These are phyloP conservation scores for Syzygium jambos DNA, from an alignment of 345 rosid species.

Conservation along the genomic window DNA sequence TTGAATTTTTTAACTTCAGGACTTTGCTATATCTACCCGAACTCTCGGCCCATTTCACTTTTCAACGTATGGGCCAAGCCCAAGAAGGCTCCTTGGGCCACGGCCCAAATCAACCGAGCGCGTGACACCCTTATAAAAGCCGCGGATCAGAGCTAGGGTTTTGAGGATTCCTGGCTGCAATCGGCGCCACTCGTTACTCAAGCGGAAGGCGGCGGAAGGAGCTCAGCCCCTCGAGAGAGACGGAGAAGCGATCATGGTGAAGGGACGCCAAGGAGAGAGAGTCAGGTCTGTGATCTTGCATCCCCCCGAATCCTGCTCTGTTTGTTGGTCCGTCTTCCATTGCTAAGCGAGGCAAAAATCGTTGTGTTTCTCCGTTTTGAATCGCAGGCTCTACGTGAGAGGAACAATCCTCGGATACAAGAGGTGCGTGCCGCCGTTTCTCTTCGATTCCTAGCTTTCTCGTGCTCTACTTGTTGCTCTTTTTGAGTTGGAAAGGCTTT, in stretches of 20 bases:
- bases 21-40: not conserved
- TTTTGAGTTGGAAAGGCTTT: not conserved
- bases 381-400: conserved; percentile 70
- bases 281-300: conserved; percentile 42
- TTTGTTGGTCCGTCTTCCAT: not conserved
- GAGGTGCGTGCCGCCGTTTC: conserved; percentile 25
- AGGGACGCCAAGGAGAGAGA: conserved; percentile 95
- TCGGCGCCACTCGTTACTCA: not conserved
- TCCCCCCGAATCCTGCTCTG: not conserved
- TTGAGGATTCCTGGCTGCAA: not conserved
- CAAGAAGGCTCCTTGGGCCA: not conserved
- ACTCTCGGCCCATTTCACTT: not conserved
- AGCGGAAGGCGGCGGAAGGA: not conserved
- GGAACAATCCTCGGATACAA: conserved; percentile 87
- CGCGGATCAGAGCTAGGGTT: not conserved
- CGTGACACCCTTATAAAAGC: not conserved
- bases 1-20: not conserved
- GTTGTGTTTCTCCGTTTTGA: not conserved
- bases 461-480: not conserved
- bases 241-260: conserved; percentile 47
- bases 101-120: not conserved
- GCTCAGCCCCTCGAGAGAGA: not conserved
- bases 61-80: not conserved
- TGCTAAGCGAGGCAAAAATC: not conserved
- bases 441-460: not conserved